Evolutionary conservation across 2,329 filamentous ascomycete species (phyloP).

Genomic region (Magnaporthiopsis rhizophila): DNA sequence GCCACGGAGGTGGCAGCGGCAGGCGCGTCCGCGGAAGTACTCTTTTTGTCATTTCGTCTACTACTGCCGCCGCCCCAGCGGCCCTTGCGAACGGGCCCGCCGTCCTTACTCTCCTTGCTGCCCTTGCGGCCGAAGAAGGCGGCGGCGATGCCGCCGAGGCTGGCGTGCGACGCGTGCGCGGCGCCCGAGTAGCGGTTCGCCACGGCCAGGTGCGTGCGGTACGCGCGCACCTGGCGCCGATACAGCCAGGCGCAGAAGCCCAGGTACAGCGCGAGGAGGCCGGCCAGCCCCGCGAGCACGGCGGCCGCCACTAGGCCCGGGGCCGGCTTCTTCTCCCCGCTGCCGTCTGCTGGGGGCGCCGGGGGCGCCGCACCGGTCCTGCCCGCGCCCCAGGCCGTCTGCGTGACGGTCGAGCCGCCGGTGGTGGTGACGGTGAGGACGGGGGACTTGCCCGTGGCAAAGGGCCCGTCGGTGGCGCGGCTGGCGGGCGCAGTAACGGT

Average conservation of each 20-base stretch:
- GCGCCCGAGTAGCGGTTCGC: conserved; percentile 45
- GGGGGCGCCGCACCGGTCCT: conserved; percentile 21
- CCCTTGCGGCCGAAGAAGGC: conserved; percentile 19
- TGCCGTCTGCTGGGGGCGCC: conserved; percentile 21
- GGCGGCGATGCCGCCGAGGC: conserved; percentile 20
- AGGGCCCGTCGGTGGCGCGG: conserved; percentile 56
- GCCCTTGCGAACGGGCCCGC: background rate
- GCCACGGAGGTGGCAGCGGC: background rate
- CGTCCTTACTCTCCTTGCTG: conserved; percentile 10
- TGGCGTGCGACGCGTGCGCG: conserved; percentile 23
- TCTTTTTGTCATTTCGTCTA: background rate
- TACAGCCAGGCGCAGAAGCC: conserved; percentile 69
- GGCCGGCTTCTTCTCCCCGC: conserved; percentile 15
- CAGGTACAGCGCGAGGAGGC: conserved; percentile 48
- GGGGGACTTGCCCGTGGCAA: conserved; percentile 60
- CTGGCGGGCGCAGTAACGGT: conserved; percentile 58
- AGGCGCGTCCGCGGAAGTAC: background rate
- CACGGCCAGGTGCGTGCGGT: conserved; percentile 61
- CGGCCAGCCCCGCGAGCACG: conserved; percentile 8
- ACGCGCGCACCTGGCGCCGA: conserved; percentile 60
- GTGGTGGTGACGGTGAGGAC: conserved; percentile 61
- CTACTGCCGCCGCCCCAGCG: conserved; percentile 1
- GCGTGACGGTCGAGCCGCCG: conserved; percentile 37
- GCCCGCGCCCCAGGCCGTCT: conserved; percentile 25
- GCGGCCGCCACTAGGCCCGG: conserved; percentile 31